Evolutionary conservation across 1,284 basidiomycete species (phyloP).

Genomic region (Entoloma clypeatum): DNA sequence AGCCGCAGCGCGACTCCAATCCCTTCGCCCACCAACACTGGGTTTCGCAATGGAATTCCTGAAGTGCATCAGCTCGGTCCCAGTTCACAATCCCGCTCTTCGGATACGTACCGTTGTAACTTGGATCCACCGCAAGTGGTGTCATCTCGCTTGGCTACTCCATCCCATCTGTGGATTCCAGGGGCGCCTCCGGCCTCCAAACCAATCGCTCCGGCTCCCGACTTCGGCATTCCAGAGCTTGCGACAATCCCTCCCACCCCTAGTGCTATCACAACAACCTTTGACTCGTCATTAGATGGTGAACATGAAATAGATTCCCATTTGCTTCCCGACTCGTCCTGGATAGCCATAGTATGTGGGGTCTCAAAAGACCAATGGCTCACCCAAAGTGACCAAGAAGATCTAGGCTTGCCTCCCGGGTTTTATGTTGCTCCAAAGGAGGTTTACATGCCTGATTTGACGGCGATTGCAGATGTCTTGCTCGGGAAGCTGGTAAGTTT

Average conservation of each 20-base stretch:
- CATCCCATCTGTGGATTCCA: conserved; percentile 48
- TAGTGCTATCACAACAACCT: conserved; percentile 9
- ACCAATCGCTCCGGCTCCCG: conserved; percentile 13
- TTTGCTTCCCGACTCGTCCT: conserved; percentile 60
- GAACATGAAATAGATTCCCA: conserved; percentile 26
- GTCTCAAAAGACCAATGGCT: conserved; percentile 57
- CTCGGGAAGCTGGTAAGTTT: conserved; percentile 63
- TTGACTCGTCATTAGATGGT: conserved; percentile 13
- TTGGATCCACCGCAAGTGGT: too few species aligned
- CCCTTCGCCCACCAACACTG: conserved; percentile 7
- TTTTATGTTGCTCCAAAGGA: conserved; percentile 73
- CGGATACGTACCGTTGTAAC: conserved; percentile 42
- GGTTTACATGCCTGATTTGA: conserved; percentile 79
- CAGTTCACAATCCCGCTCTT: conserved; percentile 25
- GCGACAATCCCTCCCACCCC: conserved; percentile 32
- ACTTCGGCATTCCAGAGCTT: conserved; percentile 16
- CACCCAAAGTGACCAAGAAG: conserved; percentile 35
- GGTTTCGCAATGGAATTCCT: conserved; percentile 4
- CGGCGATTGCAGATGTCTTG: conserved; percentile 68
- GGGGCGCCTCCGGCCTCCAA: conserved; percentile 45
- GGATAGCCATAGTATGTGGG: conserved; percentile 79
- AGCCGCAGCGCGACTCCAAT: conserved; percentile 16
- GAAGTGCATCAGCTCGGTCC: not conserved
- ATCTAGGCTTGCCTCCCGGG: conserved; percentile 52
- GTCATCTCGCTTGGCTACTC: conserved; percentile 37